A percentile compares a stretch with the other conserved stretches of the same genome.
Evolutionary conservation across 2,329 filamentous ascomycete species (phyloP).

Genomic region (Ophiocordyceps camponoti-rufipedis): DNA sequence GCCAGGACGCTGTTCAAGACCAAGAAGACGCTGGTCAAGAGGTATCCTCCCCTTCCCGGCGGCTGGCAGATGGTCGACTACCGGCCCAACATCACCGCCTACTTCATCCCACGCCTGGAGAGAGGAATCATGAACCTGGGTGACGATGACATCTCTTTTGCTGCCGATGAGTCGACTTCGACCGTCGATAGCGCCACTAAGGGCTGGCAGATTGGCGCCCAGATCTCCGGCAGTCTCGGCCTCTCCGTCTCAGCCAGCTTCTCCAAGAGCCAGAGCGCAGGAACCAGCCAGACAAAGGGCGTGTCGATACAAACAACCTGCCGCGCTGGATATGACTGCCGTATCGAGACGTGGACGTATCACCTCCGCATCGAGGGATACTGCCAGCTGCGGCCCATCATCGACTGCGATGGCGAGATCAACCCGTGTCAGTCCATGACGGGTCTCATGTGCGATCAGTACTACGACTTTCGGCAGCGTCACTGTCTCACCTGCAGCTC

Average conservation of each 20-base stretch:
- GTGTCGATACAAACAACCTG: background rate
- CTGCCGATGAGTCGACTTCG: background rate
- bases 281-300: background rate
- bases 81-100: background rate
- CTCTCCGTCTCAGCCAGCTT: background rate
- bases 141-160: background rate
- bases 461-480: background rate
- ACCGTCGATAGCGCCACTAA: background rate
- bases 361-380: background rate
- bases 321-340: slow-evolving; percentile 1
- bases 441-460: background rate
- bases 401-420: background rate
- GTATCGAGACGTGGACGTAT: slow-evolving; percentile 2
- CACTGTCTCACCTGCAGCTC: background rate
- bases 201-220: slow-evolving; percentile 1
- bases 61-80: background rate
- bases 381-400: background rate
- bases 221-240: background rate
- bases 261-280: background rate
- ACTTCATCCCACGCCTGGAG: background rate
- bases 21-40: background rate
- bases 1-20: background rate
- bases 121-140: background rate
- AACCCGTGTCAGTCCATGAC: background rate
- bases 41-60: background rate